Base-by-base conservation (phyloP, 768 basidiomycete genomes). In the Leccinum disarticulatum region DNA sequence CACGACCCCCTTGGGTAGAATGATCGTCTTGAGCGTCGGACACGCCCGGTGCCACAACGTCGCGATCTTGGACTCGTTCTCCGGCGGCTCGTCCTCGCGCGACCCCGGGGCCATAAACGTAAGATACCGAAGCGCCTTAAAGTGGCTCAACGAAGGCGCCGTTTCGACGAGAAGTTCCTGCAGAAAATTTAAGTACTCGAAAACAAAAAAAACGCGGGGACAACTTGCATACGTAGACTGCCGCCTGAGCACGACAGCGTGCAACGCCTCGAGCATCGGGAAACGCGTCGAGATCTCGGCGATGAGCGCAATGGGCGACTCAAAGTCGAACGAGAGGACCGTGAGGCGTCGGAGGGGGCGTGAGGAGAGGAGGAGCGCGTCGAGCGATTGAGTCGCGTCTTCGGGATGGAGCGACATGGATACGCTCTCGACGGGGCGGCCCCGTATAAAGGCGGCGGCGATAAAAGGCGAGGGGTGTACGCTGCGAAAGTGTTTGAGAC, bases 21-120 rank as follows among this genome's bases (percentile, higher is more conserved):
- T 87, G 55, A 88, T 84, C 0, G 87, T 87, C 58, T 77, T 77
- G 31, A 88, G 74, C 0, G 85, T 84, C 4, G 84, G 83, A 69
- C 87, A 88, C 27, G 80, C 79, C 22, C 69, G 63, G 56, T 82
- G 81, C 87, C 86, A 88, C 49, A 71, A 65, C 50, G 71, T 71
- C n/a, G 83, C 87, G 11, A 87, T 79, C 61, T 73, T 71, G 15
- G 75, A 73, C 66, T 88, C 86, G 56, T 81, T 76, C 9, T 74
- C 43, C 43, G 19, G 10, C 19, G 43, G n/a, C 10, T 46, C 64
- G 25, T 65, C 54, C 50, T 57, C 30, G 17, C 43, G 47, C 19
- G 62, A 2, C 15, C 71, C 71, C 6, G 80, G 77, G 2, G 83
- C 82, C 78, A 87, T 85, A 66, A 85, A 84, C 8, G 86, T 87